phyloP scores from a whole-genome alignment of 1,284 basidiomycete species.

The Ustilago xerochloae region DNA sequence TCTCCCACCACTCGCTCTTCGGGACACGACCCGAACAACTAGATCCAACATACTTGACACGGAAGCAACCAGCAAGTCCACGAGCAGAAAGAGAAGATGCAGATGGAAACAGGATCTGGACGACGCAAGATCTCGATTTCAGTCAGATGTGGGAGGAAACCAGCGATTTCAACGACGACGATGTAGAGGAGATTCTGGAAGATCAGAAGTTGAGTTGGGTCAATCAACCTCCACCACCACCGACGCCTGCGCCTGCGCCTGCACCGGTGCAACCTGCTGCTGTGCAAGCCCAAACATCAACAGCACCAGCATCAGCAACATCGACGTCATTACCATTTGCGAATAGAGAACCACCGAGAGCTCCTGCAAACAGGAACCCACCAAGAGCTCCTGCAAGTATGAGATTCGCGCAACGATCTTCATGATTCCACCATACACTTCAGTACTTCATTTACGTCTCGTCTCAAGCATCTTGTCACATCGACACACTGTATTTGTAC shows the following conservation, averaged over 20 bases:
- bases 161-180: slow-evolving; percentile 48
- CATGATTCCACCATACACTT: not conserved
- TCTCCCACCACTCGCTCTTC: slow-evolving; percentile 33
- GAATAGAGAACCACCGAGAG: not conserved
- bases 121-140: slow-evolving; percentile 43
- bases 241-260: not conserved
- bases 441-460: too few species aligned
- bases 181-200: slow-evolving; percentile 26
- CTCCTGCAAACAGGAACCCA: slow-evolving; percentile 1
- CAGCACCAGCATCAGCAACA: not conserved
- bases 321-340: not conserved
- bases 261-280: not conserved
- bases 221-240: slow-evolving; percentile 6
- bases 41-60: slow-evolving; percentile 25
- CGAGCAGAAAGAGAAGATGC: slow-evolving; percentile 2
- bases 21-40: slow-evolving; percentile 34
- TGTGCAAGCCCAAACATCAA: not conserved
- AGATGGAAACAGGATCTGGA: slow-evolving; percentile 32
- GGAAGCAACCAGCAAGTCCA: not conserved
- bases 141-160: slow-evolving; percentile 48
- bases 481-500: slow-evolving; percentile 27
- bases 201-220: slow-evolving; percentile 19
- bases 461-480: too few species aligned
- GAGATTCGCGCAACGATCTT: slow-evolving; percentile 13
- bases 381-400: slow-evolving; percentile 32